Evolutionary conservation across 1,139 yeast genomes (phyloP).

Genomic region (Candida mesenterica): DNA sequence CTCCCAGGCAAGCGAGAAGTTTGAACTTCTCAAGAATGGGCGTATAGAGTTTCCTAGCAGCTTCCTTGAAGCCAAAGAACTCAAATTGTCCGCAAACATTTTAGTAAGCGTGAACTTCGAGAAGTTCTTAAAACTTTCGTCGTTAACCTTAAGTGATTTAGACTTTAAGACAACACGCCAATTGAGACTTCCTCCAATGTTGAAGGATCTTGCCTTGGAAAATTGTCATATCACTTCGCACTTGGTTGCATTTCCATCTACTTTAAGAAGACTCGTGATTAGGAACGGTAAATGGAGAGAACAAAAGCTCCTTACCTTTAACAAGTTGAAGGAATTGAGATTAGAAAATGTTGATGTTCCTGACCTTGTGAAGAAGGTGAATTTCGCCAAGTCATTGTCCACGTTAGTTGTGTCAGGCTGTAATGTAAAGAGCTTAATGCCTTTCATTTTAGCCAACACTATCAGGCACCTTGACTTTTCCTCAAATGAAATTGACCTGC

Average conservation of each 20-base stretch:
- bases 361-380: conserved; percentile 9
- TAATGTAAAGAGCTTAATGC: conserved; percentile 6
- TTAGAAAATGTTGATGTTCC: conserved; percentile 11
- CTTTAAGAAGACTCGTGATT: conserved; percentile 10
- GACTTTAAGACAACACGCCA: conserved; percentile 11
- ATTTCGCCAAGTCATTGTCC: conserved; percentile 7
- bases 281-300: conserved; percentile 15
- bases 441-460: conserved; percentile 6
- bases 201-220: conserved; percentile 11
- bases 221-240: conserved; percentile 15
- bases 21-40: conserved; percentile 11
- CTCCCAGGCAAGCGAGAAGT: conserved; percentile 2
- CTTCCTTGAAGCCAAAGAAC: conserved; percentile 10
- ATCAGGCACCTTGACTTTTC: conserved; percentile 9
- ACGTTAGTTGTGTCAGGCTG: conserved; percentile 10
- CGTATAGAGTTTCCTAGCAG: conserved; percentile 11
- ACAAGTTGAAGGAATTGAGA: conserved; percentile 10
- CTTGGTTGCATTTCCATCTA: conserved; percentile 11
- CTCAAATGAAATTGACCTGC: conserved; percentile 6
- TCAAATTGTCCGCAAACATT: conserved; percentile 10
- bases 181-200: conserved; percentile 11
- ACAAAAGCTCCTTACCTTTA: conserved; percentile 9
- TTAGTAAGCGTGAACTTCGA: conserved; percentile 11
- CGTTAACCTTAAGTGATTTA: conserved; percentile 12
- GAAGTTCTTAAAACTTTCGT: conserved; percentile 9